Base-by-base conservation (phyloP, 2,329 filamentous ascomycete species). In the Aspergillus versicolor region DNA sequence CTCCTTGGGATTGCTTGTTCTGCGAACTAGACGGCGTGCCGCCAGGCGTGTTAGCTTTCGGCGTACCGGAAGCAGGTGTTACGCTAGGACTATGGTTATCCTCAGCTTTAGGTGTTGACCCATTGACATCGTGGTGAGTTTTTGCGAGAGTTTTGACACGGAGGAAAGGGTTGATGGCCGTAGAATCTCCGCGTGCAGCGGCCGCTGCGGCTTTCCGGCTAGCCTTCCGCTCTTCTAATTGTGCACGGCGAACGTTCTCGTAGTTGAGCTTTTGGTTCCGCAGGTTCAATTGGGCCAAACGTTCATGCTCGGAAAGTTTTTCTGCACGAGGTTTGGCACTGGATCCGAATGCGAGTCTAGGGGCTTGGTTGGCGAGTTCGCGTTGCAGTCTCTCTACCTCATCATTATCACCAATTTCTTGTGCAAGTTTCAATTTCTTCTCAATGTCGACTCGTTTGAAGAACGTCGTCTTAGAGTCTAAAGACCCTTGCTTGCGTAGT, bases 231-330 rank as follows among this genome's bases (percentile, higher is more conserved):
- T 99, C 94, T 64, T 88, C 88, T 55, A 96, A 81, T 70, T 97
- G 90, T 0, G 92, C 93, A 73, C 90, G 90, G 58, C 93, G 90
- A n/a, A 97, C 89, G 47, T 90, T 88, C 70, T 96, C 90, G n/a
- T 85, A 84, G 69, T 97, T 97, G 64, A 88, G 83, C 57, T 88
- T 86, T 60, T 93, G 88, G 74, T 96, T 97, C 69, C 89, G 86
- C 27, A 85, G 82, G 75, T 99, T 99, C 63, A 96, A 81, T 67
- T 89, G 84, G 0, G 90, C 90, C 22, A 97, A 82, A 27, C 90
- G 88, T 62, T 96, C 91, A 72, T 93, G 91, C 72, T 95, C 89
- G 11, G 80, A 81, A 34, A 82, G 79, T 8, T 81, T 78, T 65
- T 80, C 74, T 58, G 77, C 67, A 24, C 81, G 78, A 61, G 83